Evolutionary conservation across 352 stramenopile species (phyloP), one percentile per base, ranked within the genome.

Genomic region (Stramenopiles sp.): DNA sequence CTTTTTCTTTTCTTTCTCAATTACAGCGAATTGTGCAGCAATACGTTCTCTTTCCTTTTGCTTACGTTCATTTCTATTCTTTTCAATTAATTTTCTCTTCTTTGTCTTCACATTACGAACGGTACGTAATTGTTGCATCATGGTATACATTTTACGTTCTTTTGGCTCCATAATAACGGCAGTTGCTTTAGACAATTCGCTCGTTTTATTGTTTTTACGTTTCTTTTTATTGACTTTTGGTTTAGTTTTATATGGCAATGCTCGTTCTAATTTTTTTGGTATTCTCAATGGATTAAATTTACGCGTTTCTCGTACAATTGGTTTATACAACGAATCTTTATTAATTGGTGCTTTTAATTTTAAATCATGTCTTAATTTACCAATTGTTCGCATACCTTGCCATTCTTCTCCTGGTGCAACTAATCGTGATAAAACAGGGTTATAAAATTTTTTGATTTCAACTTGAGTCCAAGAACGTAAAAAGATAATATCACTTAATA

Each of bases 401-500:
- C 83, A 69, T 27, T 69, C 20, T 27, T 69, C 20, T 30, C 82
- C 84, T 30, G 80, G 80, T 30, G 82, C 81, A 30, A 80, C 82
- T 53, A 95, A 81, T 32, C 94, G 83, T 13, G 87, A 90, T 27
- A 87, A 92, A 1, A 99, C 93, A 0, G 95, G 96, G 84, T 99
- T 99, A 87, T 98, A 99, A 85, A 98, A 97, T 80, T 91, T 86
- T 84, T 98, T 98, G 0, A 96, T 90, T 79, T 98, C 92, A 6
- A 99, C 95, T 6, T 94, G 94, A 78, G 98, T 95, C 97, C 97
- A 99, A 31, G 96, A 97, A 29, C 95, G 88, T 65, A 80, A 6
- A 83, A 99, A 98, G 0, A 99, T 92, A 73, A 99, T 96, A 83
- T 99, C 97, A 74, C 91, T 98, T 83, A 97, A 93, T 0, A 99